Percentiles rank a stretch among this genome's conserved stretches.
phyloP scores from a whole-genome alignment of 2,329 filamentous ascomycete genomes.

The Colletotrichum sp. region DNA sequence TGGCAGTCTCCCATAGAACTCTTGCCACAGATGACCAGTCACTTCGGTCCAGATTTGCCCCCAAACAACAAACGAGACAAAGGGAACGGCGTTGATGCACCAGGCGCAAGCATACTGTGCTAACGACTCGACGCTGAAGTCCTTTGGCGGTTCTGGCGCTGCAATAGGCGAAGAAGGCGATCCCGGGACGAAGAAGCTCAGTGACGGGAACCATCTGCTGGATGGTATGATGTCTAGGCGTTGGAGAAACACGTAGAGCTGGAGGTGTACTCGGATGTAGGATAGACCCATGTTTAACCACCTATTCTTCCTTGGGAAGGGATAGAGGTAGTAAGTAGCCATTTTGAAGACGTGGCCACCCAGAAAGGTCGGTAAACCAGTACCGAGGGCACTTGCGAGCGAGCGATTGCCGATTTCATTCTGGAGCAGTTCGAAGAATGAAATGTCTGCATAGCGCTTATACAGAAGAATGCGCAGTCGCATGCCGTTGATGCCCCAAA shows the following conservation, averaged over 20 bases:
- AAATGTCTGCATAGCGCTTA: slow-evolving; percentile 51
- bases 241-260: slow-evolving; percentile 59
- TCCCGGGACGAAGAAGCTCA: slow-evolving; percentile 61
- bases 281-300: slow-evolving; percentile 26
- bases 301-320: slow-evolving; percentile 19
- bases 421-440: slow-evolving; percentile 50
- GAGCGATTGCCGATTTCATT: slow-evolving; percentile 38
- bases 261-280: slow-evolving; percentile 55
- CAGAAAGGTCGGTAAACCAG: slow-evolving; percentile 46
- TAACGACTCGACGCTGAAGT: slow-evolving; percentile 43
- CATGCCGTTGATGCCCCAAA: slow-evolving; percentile 59
- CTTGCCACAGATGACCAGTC: slow-evolving; percentile 39
- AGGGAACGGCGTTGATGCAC: slow-evolving; percentile 50
- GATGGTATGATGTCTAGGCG: slow-evolving; percentile 52
- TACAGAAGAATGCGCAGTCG: slow-evolving; percentile 62
- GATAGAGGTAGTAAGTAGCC: slow-evolving; percentile 23
- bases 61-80: slow-evolving; percentile 51
- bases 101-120: slow-evolving; percentile 47
- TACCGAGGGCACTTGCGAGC: slow-evolving; percentile 34
- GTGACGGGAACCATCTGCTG: slow-evolving; percentile 46
- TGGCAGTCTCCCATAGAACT: slow-evolving; percentile 46
- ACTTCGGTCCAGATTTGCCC: slow-evolving; percentile 41
- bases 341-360: slow-evolving; percentile 36
- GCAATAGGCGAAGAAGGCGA: slow-evolving; percentile 55
- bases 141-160: slow-evolving; percentile 46